Base-by-base conservation (phyloP, 495 filamentous ascomycete genomes). In the Penicillium waksmanii region DNA sequence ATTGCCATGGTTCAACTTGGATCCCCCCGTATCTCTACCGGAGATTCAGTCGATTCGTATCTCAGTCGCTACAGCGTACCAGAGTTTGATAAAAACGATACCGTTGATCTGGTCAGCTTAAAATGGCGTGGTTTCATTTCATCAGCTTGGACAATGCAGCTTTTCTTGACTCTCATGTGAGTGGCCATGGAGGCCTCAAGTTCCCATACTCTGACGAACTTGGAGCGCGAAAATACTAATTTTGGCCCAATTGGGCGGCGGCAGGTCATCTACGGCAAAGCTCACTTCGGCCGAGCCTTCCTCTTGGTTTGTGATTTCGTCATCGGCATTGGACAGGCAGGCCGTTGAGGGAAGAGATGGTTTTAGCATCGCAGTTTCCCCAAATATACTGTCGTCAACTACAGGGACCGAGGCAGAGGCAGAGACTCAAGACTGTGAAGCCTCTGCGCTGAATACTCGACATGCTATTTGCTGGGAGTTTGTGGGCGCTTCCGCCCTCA, bases 21-120 rank as follows among this genome's bases (percentile, higher is more conserved):
- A 13, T 96, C 92, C 21, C 87, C 89, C n/a, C 84, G 93, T 27
- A 70, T 97, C 6, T 71, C 73, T 15, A 73, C 71, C 12, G 72
- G 75, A n/a, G 92, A 96, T 69, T 73, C 77, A 15, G 83, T 96
- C 48, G 91, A 98, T 69, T 79, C 92, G 1, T 94, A 89, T 65
- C 78, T 98, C 12, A 87, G 87, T 55, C 85, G 89, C n/a, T 98
- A 97, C 70, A 67, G 76, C n/a, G 78, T 87, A 7, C 90, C 89
- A 13, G 77, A 77, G 1, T 66, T 69, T 3, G 72, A 74, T 17
- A 59, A 65, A 13, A 46, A 53, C 5, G 55, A 53, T 7, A 8
- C 60, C 10, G 46, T 61, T 12, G 65, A 76, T 46, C 53, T 82
- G 4, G 53, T 81, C n/a, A 73, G 65, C 18, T 53, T 84, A 25